These are phyloP conservation scores for Carallia brachiata DNA, from an alignment of 345 rosid genomes.

Conservation along the genomic window DNA sequence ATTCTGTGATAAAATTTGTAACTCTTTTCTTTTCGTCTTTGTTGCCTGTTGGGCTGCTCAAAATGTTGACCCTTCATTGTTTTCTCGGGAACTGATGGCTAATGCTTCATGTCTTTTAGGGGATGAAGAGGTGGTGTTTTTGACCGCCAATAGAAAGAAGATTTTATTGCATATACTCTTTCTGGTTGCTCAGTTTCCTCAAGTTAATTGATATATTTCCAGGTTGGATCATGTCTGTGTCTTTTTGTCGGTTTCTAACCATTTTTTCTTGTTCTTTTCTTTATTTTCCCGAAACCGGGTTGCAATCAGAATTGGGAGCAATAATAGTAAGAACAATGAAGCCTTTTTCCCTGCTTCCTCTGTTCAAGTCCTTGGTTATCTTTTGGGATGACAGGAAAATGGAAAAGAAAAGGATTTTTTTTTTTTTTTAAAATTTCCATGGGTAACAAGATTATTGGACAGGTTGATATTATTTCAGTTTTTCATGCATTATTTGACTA, in stretches of 20 bases:
- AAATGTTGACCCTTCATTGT: slow-evolving; percentile 84
- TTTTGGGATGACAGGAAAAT: too few relatives aligned
- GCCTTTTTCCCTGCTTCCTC: neutral
- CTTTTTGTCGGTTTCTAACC: neutral
- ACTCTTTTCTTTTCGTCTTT: neutral
- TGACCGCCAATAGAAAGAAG: too few relatives aligned
- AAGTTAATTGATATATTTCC: neutral
- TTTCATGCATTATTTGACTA: neutral
- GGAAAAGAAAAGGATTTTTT: neutral
- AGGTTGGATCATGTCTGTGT: neutral
- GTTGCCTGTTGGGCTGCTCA: slow-evolving; percentile 69
- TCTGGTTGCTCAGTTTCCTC: too few relatives aligned
- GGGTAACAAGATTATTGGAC: too few relatives aligned
- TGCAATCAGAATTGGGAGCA: slow-evolving; percentile 90
- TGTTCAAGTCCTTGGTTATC: too few relatives aligned
- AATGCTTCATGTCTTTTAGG: slow-evolving; percentile 55
- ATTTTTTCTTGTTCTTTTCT: neutral
- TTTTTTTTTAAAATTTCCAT: neutral
- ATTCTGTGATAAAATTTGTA: too few relatives aligned
- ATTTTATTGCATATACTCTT: too few relatives aligned
- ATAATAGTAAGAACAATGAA: slow-evolving; percentile 55
- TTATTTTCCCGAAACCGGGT: slow-evolving; percentile 40
- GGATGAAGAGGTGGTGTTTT: slow-evolving; percentile 48
- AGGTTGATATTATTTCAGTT: neutral
- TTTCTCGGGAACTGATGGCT: slow-evolving; percentile 66